A percentile compares a stretch with the other conserved stretches of the same genome.
These are phyloP conservation scores for Musa balbisiana DNA, from an alignment of 202 grass and related monocot species.

Conservation along the genomic window DNA sequence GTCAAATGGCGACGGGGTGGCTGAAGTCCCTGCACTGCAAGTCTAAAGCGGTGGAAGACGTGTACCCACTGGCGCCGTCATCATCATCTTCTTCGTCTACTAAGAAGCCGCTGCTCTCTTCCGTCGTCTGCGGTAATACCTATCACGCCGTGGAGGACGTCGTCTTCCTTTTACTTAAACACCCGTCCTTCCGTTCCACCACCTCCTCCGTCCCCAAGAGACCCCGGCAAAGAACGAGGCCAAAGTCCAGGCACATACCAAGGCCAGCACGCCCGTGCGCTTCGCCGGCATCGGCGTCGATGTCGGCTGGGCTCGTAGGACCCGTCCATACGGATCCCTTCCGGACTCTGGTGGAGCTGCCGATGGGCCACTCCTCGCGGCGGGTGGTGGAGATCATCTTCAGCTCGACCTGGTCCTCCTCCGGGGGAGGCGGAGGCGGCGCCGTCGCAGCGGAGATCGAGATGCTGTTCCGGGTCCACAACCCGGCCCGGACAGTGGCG, in stretches of 20 bases:
- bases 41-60: slow-evolving; percentile 46
- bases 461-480: slow-evolving; percentile 81
- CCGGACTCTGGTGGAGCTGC: slow-evolving; percentile 49
- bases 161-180: background rate
- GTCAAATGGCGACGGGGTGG: slow-evolving; percentile 47
- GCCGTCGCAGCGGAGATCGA: slow-evolving; percentile 26
- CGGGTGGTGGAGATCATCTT: slow-evolving; percentile 45
- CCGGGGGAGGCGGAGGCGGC: background rate
- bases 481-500: slow-evolving; percentile 40
- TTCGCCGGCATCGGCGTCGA: slow-evolving; percentile 29
- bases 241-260: slow-evolving; percentile 27
- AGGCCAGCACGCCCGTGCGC: background rate
- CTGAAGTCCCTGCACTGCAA: slow-evolving; percentile 59
- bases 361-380: slow-evolving; percentile 50
- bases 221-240: background rate
- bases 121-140: slow-evolving; percentile 28
- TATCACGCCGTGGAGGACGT: slow-evolving; percentile 16
- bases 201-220: background rate
- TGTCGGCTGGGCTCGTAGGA: slow-evolving; percentile 17
- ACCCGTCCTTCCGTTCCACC: background rate
- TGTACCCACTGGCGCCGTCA: slow-evolving; percentile 4
- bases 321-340: slow-evolving; percentile 1
- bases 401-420: slow-evolving; percentile 5
- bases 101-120: slow-evolving; percentile 32
- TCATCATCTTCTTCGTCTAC: background rate